Base-by-base conservation (phyloP, 1,284 basidiomycete genomes). In the Cutaneotrichosporon sp. region DNA sequence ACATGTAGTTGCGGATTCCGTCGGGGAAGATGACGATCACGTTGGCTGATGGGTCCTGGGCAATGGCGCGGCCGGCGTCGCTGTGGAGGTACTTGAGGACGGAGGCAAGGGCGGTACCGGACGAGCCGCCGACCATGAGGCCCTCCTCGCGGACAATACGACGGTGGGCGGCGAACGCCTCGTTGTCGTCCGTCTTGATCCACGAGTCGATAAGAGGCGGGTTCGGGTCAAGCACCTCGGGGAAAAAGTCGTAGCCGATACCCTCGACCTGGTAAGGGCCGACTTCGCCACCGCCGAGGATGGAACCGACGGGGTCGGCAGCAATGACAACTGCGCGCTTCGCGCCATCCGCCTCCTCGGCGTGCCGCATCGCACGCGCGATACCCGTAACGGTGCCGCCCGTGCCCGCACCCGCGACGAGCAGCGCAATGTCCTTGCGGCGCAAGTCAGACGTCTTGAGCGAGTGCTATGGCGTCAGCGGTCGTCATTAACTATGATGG, bases 1-100 rank as follows among this genome's bases (percentile, higher is more conserved):
- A 89, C 83, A 97, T 94, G 74, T 97, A 97, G 74, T 97, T 97
- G 56, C 93, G 82, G 53, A 97, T 84, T 3, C 90, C 89, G 69
- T 98, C 94, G 22, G 94, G 84, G 39, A 96, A 76, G 37, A 98
- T 67, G 4, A 97, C 80, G 0, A 98, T 88, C 5, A 96, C 90
- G 67, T 97, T 98, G 69, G 81, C 80, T 8, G 85, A 86, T 49
- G 81, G 78, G 14, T 85, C 84, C 54, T 82, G 75, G 0, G 87
- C 88, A 39, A 90, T 77, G 4, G 55, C 46, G 66, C 77, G 78
- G 1, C 91, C 94, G 49, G 81, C 80, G 9, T 83, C 81, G 15
- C 73, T 72, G 60, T 76, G 84, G 50, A 98, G 78, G 84, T 86
- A 97, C 50, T 79, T 74, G 46, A 97, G 70, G 2, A 89, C 83